Percentiles rank a stretch among this genome's conserved stretches.
Evolutionary conservation across 2,329 filamentous ascomycete genomes (phyloP).

Genomic region (Coccinonectria pachysandricola): DNA sequence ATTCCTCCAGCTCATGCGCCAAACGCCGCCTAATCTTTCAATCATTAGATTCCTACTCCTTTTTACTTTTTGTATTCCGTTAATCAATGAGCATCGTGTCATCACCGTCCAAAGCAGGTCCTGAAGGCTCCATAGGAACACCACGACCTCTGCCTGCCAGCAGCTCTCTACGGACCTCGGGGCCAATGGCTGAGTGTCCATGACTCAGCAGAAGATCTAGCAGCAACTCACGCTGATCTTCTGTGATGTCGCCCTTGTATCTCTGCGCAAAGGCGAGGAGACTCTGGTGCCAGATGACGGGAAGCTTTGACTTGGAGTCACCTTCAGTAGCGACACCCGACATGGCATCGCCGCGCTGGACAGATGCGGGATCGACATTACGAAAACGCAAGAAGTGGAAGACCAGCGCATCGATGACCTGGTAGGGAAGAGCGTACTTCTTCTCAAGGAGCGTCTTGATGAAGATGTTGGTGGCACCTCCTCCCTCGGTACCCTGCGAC

Average conservation of each 20-base stretch:
- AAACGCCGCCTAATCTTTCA: conserved; percentile 14
- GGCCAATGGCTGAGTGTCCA: conserved; percentile 80
- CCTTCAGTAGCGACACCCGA: conserved; percentile 31
- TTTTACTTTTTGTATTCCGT: conserved; percentile 7
- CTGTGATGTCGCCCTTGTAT: conserved; percentile 92
- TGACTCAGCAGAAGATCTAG: conserved; percentile 77
- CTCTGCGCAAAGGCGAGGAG: conserved; percentile 85
- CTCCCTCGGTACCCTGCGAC: conserved; percentile 70
- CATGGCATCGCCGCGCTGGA: conserved; percentile 44
- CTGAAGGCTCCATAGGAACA: conserved; percentile 50
- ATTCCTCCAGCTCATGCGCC: conserved; percentile 13
- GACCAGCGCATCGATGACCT: conserved; percentile 86
- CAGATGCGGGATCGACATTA: conserved; percentile 50
- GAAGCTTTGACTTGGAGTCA: conserved; percentile 55
- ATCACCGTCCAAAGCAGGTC: conserved; percentile 56
- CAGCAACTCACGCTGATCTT: conserved; percentile 85
- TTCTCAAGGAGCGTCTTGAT: conserved; percentile 91
- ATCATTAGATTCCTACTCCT: conserved; percentile 13
- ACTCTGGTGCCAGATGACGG: conserved; percentile 94
- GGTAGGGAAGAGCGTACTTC: conserved; percentile 91
- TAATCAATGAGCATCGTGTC: conserved; percentile 79
- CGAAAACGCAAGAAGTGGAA: conserved; percentile 94
- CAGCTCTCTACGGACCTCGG: conserved; percentile 82
- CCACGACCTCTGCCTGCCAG: conserved; percentile 81
- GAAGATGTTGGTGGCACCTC: conserved; percentile 88